Percentiles rank a stretch among this genome's conserved stretches.
These are phyloP conservation scores for Pestalotiopsis sp. DNA, from an alignment of 2,329 filamentous ascomycete genomes.

Conservation along the genomic window DNA sequence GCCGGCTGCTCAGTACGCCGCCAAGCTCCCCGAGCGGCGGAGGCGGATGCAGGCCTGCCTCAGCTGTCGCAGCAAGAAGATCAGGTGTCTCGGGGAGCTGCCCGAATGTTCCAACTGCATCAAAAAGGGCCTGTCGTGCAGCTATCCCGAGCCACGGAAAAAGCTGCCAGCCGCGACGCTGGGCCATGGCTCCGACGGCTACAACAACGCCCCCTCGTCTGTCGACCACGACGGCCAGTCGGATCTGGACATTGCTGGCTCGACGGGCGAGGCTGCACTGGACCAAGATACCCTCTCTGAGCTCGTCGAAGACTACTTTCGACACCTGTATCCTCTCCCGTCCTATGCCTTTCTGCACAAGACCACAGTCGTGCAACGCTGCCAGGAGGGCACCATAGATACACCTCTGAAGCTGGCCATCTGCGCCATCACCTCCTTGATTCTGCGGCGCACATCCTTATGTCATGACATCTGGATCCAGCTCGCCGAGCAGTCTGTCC, in stretches of 20 bases:
- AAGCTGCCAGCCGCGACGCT: slow-evolving; percentile 6
- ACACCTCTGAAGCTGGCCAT: slow-evolving; percentile 33
- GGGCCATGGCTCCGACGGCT: background rate
- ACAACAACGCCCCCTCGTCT: background rate
- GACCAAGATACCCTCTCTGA: slow-evolving; percentile 20
- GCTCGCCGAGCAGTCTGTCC: slow-evolving; percentile 33
- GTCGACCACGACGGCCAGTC: background rate
- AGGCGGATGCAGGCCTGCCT: slow-evolving; percentile 34
- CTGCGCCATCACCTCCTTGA: slow-evolving; percentile 34
- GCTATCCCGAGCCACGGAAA: slow-evolving; percentile 24
- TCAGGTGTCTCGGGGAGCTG: slow-evolving; percentile 31
- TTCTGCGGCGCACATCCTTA: slow-evolving; percentile 26
- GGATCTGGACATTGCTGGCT: slow-evolving; percentile 5
- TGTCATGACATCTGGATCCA: slow-evolving; percentile 31
- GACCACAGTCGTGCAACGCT: slow-evolving; percentile 33
- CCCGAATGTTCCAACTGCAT: slow-evolving; percentile 31
- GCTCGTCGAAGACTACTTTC: slow-evolving; percentile 33
- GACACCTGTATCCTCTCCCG: slow-evolving; percentile 32
- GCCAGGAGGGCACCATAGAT: slow-evolving; percentile 31
- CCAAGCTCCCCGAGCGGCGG: slow-evolving; percentile 28
- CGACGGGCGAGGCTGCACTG: slow-evolving; percentile 15
- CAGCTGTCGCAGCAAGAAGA: slow-evolving; percentile 31
- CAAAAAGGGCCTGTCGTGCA: slow-evolving; percentile 26
- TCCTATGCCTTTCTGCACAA: slow-evolving; percentile 38
- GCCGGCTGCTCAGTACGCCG: slow-evolving; percentile 23